Conservation (phyloP, 805 yeast genomes). For the Debaryomyces prosopidis region DNA sequence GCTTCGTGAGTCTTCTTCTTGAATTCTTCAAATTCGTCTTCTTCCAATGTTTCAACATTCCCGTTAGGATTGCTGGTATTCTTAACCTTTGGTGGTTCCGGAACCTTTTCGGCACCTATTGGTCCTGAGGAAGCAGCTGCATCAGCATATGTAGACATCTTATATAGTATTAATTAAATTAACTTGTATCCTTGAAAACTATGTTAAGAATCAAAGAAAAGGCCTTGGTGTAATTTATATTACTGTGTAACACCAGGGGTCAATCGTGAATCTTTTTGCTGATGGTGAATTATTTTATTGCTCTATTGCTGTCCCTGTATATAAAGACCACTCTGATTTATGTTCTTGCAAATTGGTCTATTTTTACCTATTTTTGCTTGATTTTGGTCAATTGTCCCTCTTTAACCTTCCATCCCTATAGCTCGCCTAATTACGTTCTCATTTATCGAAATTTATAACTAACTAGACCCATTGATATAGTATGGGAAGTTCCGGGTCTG, state of each 20-base stretch:
- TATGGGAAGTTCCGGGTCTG: no score
- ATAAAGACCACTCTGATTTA: not conserved
- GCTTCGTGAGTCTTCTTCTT: conserved; percentile 19
- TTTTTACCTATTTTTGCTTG: no score
- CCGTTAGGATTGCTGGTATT: conserved; percentile 22
- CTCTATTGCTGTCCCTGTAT: conserved; percentile 6
- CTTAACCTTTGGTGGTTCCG: conserved; percentile 26
- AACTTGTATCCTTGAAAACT: not conserved
- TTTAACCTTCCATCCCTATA: no score
- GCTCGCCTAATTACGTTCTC: no score
- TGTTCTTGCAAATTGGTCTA: no score
- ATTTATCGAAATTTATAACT: no score
- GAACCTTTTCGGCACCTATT: conserved; percentile 30
- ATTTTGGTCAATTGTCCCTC: no score
- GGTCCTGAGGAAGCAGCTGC: conserved; percentile 44
- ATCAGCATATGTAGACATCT: conserved; percentile 38
- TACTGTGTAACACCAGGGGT: not conserved
- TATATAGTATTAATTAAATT: conserved; percentile 10
- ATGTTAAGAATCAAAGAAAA: not conserved
- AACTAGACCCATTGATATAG: no score
- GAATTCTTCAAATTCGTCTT: conserved; percentile 21
- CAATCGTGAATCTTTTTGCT: not conserved
- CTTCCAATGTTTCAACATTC: conserved; percentile 20
- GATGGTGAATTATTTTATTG: conserved; percentile 1
- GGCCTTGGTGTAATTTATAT: not conserved